Percentiles rank a stretch among this genome's conserved stretches.
These are phyloP conservation scores for Coniochaeta sp. DNA, from an alignment of 2,329 filamentous ascomycete species.

Conservation along the genomic window DNA sequence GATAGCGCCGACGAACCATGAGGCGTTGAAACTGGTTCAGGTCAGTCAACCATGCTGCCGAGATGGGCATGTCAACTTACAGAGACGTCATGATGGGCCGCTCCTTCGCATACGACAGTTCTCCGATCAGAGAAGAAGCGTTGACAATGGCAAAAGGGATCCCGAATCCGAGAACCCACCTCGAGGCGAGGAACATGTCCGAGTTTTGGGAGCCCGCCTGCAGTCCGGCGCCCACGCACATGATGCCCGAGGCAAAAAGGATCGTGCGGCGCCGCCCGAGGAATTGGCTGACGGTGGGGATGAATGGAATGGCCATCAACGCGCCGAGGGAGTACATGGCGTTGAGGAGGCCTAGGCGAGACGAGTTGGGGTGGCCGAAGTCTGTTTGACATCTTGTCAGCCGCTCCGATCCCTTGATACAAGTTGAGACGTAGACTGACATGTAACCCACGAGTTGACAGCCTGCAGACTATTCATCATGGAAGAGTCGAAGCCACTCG, in stretches of 20 bases:
- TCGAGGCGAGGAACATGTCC: constrained; percentile 25
- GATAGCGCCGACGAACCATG: constrained; percentile 24
- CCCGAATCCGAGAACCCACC: constrained; percentile 25
- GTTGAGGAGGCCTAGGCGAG: constrained; percentile 29
- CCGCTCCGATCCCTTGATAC: background rate
- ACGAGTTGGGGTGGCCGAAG: constrained; percentile 31
- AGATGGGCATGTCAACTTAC: background rate
- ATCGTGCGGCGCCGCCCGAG: constrained; percentile 31
- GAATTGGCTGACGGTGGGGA: constrained; percentile 27
- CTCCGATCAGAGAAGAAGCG: constrained; percentile 26
- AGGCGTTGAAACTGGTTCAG: constrained; percentile 14
- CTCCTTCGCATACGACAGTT: constrained; percentile 26
- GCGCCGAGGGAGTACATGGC: constrained; percentile 30
- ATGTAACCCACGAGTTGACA: constrained; percentile 13
- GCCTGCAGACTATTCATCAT: constrained; percentile 37
- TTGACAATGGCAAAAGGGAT: constrained; percentile 26
- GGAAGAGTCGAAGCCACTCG: constrained; percentile 33
- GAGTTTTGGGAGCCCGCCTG: constrained; percentile 22
- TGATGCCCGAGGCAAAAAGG: constrained; percentile 23
- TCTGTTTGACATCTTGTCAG: constrained; percentile 15
- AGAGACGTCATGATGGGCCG: constrained; percentile 22
- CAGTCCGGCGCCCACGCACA: constrained; percentile 27
- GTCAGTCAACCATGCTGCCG: background rate
- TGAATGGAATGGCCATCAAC: constrained; percentile 32
- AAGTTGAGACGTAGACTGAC: background rate